Percentiles rank a stretch among this genome's conserved stretches.
Conservation (phyloP, 352 stramenopile species). For the Pythium oligandrum region DNA sequence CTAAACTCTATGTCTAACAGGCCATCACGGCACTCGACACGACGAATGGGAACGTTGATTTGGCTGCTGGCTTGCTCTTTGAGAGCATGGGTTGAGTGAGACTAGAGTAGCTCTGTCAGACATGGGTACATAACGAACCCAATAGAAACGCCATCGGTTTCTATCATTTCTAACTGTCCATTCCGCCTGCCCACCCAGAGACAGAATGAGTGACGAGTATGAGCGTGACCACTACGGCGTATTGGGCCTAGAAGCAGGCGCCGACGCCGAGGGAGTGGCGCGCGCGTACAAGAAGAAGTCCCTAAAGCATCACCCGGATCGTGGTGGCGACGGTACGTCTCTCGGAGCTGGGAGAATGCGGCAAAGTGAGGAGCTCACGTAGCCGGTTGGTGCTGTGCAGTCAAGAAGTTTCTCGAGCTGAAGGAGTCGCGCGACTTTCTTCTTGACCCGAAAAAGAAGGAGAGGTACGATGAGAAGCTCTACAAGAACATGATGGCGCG, state of each 20-base stretch:
- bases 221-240: slow-evolving; percentile 68
- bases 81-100: slow-evolving; percentile 23
- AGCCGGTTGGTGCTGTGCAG: slow-evolving; percentile 20
- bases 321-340: slow-evolving; percentile 63
- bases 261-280: slow-evolving; percentile 63
- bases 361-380: background rate
- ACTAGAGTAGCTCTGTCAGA: no score
- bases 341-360: background rate
- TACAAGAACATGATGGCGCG: slow-evolving; percentile 55
- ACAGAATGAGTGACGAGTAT: slow-evolving; percentile 17
- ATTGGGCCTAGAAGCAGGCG: slow-evolving; percentile 60
- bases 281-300: slow-evolving; percentile 83
- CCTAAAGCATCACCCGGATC: slow-evolving; percentile 72
- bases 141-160: background rate
- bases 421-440: slow-evolving; percentile 72
- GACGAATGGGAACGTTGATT: slow-evolving; percentile 75
- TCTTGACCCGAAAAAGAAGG: slow-evolving; percentile 75
- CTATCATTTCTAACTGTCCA: background rate
- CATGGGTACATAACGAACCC: no score
- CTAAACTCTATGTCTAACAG: slow-evolving; percentile 15
- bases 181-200: no score
- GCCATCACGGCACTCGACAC: slow-evolving; percentile 56
- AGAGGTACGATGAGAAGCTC: slow-evolving; percentile 77
- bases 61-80: slow-evolving; percentile 79
- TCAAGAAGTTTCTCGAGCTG: slow-evolving; percentile 80